A percentile compares a stretch with the other conserved stretches of the same genome.
These are phyloP conservation scores for Xylariaceae sp. DNA, from an alignment of 2,329 filamentous ascomycete species.

Conservation along the genomic window DNA sequence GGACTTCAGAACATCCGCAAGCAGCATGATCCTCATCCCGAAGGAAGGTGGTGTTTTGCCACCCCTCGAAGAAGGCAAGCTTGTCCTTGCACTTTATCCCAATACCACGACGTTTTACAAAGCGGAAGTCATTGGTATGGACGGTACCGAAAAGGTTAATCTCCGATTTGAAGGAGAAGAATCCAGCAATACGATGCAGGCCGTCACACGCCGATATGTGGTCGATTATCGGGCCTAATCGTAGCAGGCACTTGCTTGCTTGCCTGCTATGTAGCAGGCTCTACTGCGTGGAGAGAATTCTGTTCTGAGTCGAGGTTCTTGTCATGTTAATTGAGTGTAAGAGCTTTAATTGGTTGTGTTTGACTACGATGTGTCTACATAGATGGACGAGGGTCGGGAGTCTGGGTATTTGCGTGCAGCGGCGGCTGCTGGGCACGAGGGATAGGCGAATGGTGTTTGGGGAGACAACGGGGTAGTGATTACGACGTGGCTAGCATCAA, in stretches of 20 bases:
- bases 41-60: slow-evolving; percentile 48
- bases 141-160: slow-evolving; percentile 51
- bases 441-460: slow-evolving; percentile 8
- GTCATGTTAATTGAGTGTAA: too few species aligned
- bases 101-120: slow-evolving; percentile 83
- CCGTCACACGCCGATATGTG: slow-evolving; percentile 70
- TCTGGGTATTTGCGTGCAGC: neutral
- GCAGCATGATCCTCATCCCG: slow-evolving; percentile 73
- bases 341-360: too few species aligned
- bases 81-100: slow-evolving; percentile 73
- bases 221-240: slow-evolving; percentile 57
- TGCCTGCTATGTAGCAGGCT: neutral
- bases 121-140: slow-evolving; percentile 70
- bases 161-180: slow-evolving; percentile 78
- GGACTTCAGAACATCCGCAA: slow-evolving; percentile 66
- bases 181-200: slow-evolving; percentile 65
- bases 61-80: slow-evolving; percentile 61
- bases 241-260: too few species aligned
- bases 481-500: neutral
- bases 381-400: neutral
- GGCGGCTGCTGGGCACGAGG: neutral
- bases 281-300: neutral
- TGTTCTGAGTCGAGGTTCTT: neutral
- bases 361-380: neutral
- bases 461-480: neutral